Evolutionary conservation across 1,284 basidiomycete species (phyloP).

Genomic region (Blastosporella zonata): DNA sequence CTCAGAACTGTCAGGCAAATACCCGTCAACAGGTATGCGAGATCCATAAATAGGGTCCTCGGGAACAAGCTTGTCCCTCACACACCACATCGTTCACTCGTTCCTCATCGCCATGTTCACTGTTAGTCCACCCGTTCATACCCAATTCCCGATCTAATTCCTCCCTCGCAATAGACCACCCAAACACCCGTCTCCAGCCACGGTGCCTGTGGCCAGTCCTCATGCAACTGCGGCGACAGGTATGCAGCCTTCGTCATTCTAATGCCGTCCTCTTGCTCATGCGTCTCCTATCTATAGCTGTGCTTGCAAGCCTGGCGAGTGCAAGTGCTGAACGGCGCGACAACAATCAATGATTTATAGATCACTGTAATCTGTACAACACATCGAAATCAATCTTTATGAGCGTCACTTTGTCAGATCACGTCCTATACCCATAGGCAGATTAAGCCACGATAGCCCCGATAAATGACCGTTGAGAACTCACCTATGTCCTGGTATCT

Average conservation of each 20-base stretch:
- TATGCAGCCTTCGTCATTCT: slow-evolving; percentile 26
- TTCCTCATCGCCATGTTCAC: slow-evolving; percentile 29
- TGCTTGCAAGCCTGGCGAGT: slow-evolving; percentile 53
- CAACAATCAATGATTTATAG: not conserved
- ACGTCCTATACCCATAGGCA: not conserved
- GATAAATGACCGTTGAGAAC: slow-evolving; percentile 20
- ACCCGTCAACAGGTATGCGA: slow-evolving; percentile 13
- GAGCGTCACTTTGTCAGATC: not conserved
- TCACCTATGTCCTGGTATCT: slow-evolving; percentile 66
- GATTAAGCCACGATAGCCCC: not conserved
- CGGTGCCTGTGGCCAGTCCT: slow-evolving; percentile 42
- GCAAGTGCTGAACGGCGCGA: slow-evolving; percentile 49
- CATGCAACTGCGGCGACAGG: slow-evolving; percentile 52
- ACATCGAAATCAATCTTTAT: no score
- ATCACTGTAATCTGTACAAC: not conserved
- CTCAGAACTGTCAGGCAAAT: slow-evolving; percentile 2
- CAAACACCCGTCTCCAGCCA: slow-evolving; percentile 39
- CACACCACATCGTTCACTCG: not conserved
- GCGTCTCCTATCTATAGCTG: slow-evolving; percentile 37
- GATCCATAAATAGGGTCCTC: not conserved
- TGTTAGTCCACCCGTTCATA: slow-evolving; percentile 24
- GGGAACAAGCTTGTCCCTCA: not conserved
- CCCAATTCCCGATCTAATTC: slow-evolving; percentile 2
- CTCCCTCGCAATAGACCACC: slow-evolving; percentile 28
- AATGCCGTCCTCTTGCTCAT: slow-evolving; percentile 2